These are phyloP conservation scores for Cucurbita ficifolia DNA, from an alignment of 306 rosid species.

Conservation along the genomic window DNA sequence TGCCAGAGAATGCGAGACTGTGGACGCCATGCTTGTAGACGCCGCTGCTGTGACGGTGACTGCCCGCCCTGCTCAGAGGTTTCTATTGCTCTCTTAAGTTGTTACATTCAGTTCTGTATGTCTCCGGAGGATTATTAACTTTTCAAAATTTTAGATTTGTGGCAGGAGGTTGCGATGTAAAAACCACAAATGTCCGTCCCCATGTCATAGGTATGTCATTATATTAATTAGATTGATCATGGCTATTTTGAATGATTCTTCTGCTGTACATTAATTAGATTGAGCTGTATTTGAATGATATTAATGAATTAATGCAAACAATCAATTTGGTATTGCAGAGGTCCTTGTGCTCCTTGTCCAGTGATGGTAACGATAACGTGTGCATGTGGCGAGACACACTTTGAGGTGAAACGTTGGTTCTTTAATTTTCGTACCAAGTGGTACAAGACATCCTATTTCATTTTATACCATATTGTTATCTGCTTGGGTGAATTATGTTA, in stretches of 20 bases:
- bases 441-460: neutral
- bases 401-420: slow-evolving; percentile 52
- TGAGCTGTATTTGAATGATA: neutral
- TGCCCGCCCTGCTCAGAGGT: slow-evolving; percentile 95
- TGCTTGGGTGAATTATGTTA: neutral
- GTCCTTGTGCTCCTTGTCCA: slow-evolving; percentile 96
- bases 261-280: neutral
- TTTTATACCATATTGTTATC: neutral
- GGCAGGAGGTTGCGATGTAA: slow-evolving; percentile 82
- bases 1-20: slow-evolving; percentile 74
- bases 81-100: slow-evolving; percentile 7
- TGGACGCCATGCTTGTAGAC: slow-evolving; percentile 78
- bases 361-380: slow-evolving; percentile 88
- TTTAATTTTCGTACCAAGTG: neutral
- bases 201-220: slow-evolving; percentile 69
- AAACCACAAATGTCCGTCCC: slow-evolving; percentile 92
- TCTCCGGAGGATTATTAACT: slow-evolving; percentile 10
- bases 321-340: slow-evolving; percentile 49
- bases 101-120: slow-evolving; percentile 9
- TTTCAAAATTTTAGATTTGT: slow-evolving; percentile 43
- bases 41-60: slow-evolving; percentile 90
- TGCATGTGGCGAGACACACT: slow-evolving; percentile 78
- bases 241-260: neutral
- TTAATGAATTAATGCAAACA: neutral
- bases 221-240: neutral